Conservation (phyloP, 352 stramenopile species). For the Pythium brachiatum region DNA sequence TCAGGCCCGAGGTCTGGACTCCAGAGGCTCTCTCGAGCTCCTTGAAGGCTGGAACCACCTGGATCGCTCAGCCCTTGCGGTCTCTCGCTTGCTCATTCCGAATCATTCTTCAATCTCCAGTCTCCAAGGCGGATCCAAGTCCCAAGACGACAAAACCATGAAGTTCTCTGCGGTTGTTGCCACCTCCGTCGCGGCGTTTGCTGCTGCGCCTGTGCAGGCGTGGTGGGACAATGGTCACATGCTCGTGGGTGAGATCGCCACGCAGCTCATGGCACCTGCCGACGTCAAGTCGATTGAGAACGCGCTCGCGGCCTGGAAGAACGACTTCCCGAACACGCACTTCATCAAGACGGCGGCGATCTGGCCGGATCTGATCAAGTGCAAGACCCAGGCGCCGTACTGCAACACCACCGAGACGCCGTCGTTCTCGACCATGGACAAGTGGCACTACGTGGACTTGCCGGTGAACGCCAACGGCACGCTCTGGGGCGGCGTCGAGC, state of each 20-base stretch:
- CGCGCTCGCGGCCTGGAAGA: conserved; percentile 23
- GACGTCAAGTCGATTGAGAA: conserved; percentile 27
- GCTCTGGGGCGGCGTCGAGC: conserved; percentile 36
- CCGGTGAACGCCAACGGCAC: conserved; percentile 56
- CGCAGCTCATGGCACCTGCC: conserved; percentile 26
- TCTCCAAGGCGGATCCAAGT: background rate
- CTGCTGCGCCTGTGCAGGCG: conserved; percentile 14
- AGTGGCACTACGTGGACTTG: conserved; percentile 74
- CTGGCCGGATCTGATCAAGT: conserved; percentile 38
- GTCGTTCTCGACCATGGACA: conserved; percentile 48
- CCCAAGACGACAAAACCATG: background rate
- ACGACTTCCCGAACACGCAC: conserved; percentile 33
- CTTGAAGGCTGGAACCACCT: too few species aligned
- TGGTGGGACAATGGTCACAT: conserved; percentile 40
- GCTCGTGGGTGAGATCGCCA: conserved; percentile 29
- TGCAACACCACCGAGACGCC: conserved; percentile 26
- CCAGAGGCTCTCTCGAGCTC: too few species aligned
- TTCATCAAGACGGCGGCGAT: conserved; percentile 31
- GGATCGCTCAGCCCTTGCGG: too few species aligned
- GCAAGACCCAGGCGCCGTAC: conserved; percentile 10
- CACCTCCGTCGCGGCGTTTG: conserved; percentile 6
- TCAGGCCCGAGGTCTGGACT: too few species aligned
- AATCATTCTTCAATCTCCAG: background rate
- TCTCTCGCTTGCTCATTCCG: background rate
- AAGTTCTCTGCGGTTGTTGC: conserved; percentile 6